Base-by-base conservation (phyloP, 2,329 filamentous ascomycete genomes). In the Xylaria digitata region DNA sequence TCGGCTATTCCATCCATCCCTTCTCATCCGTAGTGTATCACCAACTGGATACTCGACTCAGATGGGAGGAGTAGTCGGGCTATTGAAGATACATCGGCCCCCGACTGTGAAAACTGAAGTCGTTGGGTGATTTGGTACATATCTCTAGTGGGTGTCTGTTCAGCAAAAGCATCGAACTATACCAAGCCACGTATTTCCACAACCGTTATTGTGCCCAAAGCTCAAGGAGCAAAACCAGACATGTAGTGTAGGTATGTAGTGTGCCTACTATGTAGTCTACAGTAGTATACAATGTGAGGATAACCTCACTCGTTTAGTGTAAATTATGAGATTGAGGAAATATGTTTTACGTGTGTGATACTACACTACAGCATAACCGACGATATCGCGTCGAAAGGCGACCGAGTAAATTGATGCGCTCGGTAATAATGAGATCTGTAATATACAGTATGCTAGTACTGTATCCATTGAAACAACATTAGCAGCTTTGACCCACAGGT, bases 141-240 rank as follows among this genome's bases (percentile, higher is more conserved):
- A 40, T 15, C 37, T 40, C 9, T 40, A 40, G 37, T 40, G 37
- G 23, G 30, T 37, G 32, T 37, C 13, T 30, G 26, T 43, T 55
- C 53, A 13, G 53, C 37, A 55, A 55, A 43, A 43, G 37, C 15
- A 43, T 55, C 53, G 21, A 55, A 43, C 53, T 43, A 55, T 55
- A n/a, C 34, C 15, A n/a, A 30, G 53, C 53, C 53, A 55, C 37
- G 53, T 30, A 43, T 55, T 55, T 43, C 37, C 53, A 26, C 21
- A 5, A 45, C 21, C 30, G 34, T 42, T 26, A 26, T 34, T 15
- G 52, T 54, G 37, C 52, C 5, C 34, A 37, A 54, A 42, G 21
- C 52, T 23, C 17, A 5, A 4, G 15, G 6, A 23, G 5, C 5
- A 15, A 4, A n/a, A 6, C 34, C 15, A 48, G 11, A 19, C 4